These are phyloP conservation scores for Wallacemonas sp. DNA, from an alignment of 208 protist genomes.

Conservation along the genomic window DNA sequence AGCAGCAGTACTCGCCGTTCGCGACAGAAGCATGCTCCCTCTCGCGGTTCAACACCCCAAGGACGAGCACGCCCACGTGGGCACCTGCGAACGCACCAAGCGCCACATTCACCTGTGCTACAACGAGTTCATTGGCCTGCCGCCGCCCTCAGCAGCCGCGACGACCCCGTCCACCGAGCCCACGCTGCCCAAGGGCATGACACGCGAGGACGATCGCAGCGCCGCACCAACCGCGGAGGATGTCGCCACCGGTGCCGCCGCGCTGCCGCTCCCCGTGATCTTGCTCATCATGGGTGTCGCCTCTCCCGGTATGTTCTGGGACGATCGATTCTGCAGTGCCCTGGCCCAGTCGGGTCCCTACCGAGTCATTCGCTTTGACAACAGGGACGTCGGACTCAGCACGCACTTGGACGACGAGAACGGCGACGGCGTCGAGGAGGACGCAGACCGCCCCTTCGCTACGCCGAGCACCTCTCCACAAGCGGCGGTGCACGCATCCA, in stretches of 20 bases:
- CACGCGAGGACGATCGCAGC: not conserved
- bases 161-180: not conserved
- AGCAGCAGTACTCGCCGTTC: too few species aligned
- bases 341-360: slow-evolving; percentile 37
- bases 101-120: slow-evolving; percentile 64
- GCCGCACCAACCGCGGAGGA: not conserved
- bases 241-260: slow-evolving; percentile 3
- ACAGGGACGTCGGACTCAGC: slow-evolving; percentile 72
- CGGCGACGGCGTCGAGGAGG: not conserved
- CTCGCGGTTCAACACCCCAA: slow-evolving; percentile 8
- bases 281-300: slow-evolving; percentile 70
- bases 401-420: slow-evolving; percentile 54
- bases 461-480: not conserved
- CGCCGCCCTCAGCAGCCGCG: not conserved
- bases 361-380: slow-evolving; percentile 77
- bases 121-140: slow-evolving; percentile 50
- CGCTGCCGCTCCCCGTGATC: slow-evolving; percentile 22
- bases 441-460: not conserved
- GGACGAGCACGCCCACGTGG: slow-evolving; percentile 58
- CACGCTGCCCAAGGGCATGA: not conserved
- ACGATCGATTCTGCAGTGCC: slow-evolving; percentile 48
- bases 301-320: slow-evolving; percentile 58
- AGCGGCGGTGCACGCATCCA: too few species aligned
- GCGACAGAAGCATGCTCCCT: not conserved
- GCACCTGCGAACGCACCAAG: slow-evolving; percentile 51